Conservation (phyloP, 78 protist species). For the Cavenderia fasciculata region DNA sequence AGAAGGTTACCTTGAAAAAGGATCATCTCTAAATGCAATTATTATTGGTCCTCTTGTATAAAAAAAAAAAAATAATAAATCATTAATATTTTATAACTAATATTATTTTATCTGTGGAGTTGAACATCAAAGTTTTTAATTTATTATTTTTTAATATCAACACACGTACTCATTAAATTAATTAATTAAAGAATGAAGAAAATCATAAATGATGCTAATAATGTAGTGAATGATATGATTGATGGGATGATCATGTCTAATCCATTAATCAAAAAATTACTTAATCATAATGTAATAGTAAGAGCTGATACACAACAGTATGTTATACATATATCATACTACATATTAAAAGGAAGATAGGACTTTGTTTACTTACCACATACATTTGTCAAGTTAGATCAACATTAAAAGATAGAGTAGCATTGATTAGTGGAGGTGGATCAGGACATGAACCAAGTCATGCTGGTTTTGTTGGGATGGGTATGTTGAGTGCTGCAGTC, state of each 20-base stretch:
- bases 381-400: neutral
- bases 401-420: constrained; percentile 8
- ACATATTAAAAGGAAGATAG: neutral
- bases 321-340: neutral
- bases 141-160: too few species aligned
- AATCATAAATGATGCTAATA: constrained; percentile 50
- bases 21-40: constrained; percentile 37
- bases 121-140: too few species aligned
- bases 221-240: constrained; percentile 53
- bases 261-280: neutral
- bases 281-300: constrained; percentile 8
- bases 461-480: constrained; percentile 81
- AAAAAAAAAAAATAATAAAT: neutral
- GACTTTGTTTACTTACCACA: neutral
- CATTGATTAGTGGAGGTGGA: constrained; percentile 86
- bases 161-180: too few species aligned
- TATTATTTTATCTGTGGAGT: too few species aligned
- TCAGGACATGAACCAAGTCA: constrained; percentile 88
- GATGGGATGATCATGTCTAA: constrained; percentile 28
- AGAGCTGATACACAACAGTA: constrained; percentile 12
- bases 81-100: too few species aligned
- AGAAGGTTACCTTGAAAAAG: constrained; percentile 66
- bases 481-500: constrained; percentile 86
- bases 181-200: constrained; percentile 60
- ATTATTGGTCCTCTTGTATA: constrained; percentile 38